Percentiles rank a stretch among this genome's conserved stretches.
Conservation (phyloP, 495 filamentous ascomycete genomes). For the Xanthoparmelia taractica region DNA sequence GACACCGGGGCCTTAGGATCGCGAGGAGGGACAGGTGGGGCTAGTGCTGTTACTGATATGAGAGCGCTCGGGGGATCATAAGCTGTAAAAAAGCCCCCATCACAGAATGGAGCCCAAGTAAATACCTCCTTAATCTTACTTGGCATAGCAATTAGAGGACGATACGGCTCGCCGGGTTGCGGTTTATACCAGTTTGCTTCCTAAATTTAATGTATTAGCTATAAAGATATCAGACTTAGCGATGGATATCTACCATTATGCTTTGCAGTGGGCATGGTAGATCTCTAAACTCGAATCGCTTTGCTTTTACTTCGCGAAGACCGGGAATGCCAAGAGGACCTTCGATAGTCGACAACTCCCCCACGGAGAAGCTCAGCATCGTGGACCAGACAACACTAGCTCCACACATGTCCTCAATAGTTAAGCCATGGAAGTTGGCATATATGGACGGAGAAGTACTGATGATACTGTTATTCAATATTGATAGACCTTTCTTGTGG, state of each 20-base stretch:
- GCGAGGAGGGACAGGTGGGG: not conserved
- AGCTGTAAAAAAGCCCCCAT: not conserved
- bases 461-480: not conserved
- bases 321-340: not conserved
- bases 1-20: not conserved
- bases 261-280: not conserved
- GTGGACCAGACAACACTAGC: not conserved
- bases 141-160: not conserved
- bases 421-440: not conserved
- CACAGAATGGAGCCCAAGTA: not conserved
- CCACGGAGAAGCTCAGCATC: not conserved
- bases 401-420: not conserved
- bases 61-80: not conserved
- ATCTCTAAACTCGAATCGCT: not conserved
- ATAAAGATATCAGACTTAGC: not conserved
- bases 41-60: not conserved
- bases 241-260: not conserved
- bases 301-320: not conserved
- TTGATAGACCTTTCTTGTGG: not conserved
- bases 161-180: not conserved
- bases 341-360: not conserved
- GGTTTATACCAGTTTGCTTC: conserved; percentile 1
- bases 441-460: not conserved
- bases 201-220: not conserved
- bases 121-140: not conserved